Base-by-base conservation (phyloP, 306 rosid genomes). In the Glycyrrhiza uralensis region DNA sequence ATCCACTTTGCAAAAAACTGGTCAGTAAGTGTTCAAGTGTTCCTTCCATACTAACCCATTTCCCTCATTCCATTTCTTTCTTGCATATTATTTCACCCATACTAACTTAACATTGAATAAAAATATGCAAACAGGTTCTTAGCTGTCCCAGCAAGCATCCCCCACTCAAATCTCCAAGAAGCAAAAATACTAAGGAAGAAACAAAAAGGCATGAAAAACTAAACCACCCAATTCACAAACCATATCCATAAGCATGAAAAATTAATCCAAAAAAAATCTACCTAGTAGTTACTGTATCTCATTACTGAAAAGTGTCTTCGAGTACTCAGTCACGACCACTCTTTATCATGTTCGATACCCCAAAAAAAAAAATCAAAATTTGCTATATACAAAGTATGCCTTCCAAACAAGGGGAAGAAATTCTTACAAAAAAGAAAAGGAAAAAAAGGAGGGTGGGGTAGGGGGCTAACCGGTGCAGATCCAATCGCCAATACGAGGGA, bases 401-500 rank as follows among this genome's bases (percentile, higher is more conserved):
- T 1, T 2, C 1, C 10, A 58, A 38, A 56, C 3, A 4, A 63
- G 4, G n/a, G n/a, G n/a, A n/a, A n/a, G 3, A 28, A 20, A n/a
- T 23, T n/a, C 9, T 17, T 32, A 3, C 4, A 3, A 13, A 7
- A 56, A 28, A 17, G 0, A 7, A 55, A 2, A 33, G 1, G 19
- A 26, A 4, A 29, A 19, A 2, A 47, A 12, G 7, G 30, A 42
- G 77, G 20, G 23, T 9, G 70, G 15, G 7, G 13, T 42, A 4
- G 32, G 66, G 33, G 62, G 50, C 96, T 79, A 85, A 93, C 98
- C 96, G 41, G 94, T 84, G 86, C 98, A 93, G 94, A 93, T 90
- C 96, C 98, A 93, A 76, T 93, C 98, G 32, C 98, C 97, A 35
- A 91, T 87, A 15, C 96, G 92, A 33, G 98, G 98, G 44, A 94